These are phyloP conservation scores for Sclerotinia glacialis DNA, from an alignment of 2,329 filamentous ascomycete genomes.

Conservation along the genomic window DNA sequence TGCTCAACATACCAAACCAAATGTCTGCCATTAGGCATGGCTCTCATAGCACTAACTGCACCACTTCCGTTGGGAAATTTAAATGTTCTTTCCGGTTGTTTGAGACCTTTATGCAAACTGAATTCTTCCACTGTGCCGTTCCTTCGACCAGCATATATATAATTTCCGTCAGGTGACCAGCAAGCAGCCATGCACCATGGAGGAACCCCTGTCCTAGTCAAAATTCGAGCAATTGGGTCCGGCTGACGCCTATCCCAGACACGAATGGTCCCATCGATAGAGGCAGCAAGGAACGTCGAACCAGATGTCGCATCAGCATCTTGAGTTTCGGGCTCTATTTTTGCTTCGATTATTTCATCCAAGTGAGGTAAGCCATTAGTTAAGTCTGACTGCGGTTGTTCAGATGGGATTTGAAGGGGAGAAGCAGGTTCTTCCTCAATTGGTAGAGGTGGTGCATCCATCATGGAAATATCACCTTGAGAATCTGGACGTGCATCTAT, in stretches of 20 bases:
- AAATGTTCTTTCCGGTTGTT: constrained; percentile 73
- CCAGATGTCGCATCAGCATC: constrained; percentile 63
- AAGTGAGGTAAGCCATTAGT: constrained; percentile 25
- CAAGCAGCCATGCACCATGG: constrained; percentile 98
- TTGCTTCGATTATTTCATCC: constrained; percentile 25
- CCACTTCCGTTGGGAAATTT: constrained; percentile 88
- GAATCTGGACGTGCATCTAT: constrained; percentile 32
- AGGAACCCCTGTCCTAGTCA: constrained; percentile 70
- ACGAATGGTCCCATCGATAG: constrained; percentile 82
- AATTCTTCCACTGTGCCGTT: constrained; percentile 95
- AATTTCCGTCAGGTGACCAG: constrained; percentile 95
- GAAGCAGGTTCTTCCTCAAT: constrained; percentile 26
- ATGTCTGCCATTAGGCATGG: constrained; percentile 92
- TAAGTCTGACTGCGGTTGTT: constrained; percentile 23
- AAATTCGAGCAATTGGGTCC: constrained; percentile 75
- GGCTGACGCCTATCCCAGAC: constrained; percentile 85
- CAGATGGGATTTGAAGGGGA: constrained; percentile 14
- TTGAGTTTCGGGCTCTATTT: constrained; percentile 42
- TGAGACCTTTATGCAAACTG: constrained; percentile 75
- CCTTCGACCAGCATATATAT: constrained; percentile 85
- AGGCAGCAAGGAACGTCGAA: constrained; percentile 82
- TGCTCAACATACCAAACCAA: constrained; percentile 67
- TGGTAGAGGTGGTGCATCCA: constrained; percentile 22
- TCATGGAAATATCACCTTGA: constrained; percentile 35
- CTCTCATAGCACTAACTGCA: constrained; percentile 78